A percentile compares a stretch with the other conserved stretches of the same genome.
Evolutionary conservation across 2,329 filamentous ascomycete genomes (phyloP).

Genomic region (Trichoderma sp.): DNA sequence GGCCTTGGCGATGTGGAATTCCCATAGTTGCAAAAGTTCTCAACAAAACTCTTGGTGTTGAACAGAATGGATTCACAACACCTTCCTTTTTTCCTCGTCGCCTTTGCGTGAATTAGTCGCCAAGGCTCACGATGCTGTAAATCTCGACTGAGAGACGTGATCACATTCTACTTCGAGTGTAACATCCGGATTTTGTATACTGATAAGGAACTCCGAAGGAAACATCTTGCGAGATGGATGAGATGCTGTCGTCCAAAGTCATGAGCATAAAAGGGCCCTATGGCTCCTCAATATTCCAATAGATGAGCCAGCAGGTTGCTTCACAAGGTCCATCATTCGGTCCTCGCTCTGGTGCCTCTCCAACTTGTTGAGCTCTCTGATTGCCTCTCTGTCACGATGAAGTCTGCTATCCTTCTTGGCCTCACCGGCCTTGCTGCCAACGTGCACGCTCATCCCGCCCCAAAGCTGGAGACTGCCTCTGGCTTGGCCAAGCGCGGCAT

Average conservation of each 20-base stretch:
- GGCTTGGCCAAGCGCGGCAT: slow-evolving; percentile 31
- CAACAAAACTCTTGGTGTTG: neutral
- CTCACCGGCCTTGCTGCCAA: slow-evolving; percentile 34
- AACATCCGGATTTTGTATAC: slow-evolving; percentile 5
- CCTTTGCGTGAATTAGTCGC: neutral
- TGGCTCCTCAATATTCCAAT: neutral
- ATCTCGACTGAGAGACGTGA: neutral
- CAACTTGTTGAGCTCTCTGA: neutral
- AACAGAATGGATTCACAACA: neutral
- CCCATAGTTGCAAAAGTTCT: slow-evolving; percentile 6
- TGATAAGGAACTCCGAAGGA: slow-evolving; percentile 15
- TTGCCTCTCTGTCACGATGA: slow-evolving; percentile 27
- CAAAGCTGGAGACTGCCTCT: slow-evolving; percentile 26
- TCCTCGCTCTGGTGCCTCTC: neutral
- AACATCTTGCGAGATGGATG: neutral
- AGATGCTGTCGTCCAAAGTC: neutral
- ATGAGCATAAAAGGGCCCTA: neutral
- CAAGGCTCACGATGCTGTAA: neutral
- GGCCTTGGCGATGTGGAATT: slow-evolving; percentile 1
- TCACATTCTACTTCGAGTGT: neutral
- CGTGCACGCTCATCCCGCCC: slow-evolving; percentile 33
- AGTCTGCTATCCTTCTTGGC: slow-evolving; percentile 34
- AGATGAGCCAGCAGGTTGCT: neutral
- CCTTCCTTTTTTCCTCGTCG: slow-evolving; percentile 15
- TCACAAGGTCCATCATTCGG: neutral